Percentiles rank a stretch among this genome's conserved stretches.
Conservation (phyloP, 805 yeast species). For the Ogataea methanolica region DNA sequence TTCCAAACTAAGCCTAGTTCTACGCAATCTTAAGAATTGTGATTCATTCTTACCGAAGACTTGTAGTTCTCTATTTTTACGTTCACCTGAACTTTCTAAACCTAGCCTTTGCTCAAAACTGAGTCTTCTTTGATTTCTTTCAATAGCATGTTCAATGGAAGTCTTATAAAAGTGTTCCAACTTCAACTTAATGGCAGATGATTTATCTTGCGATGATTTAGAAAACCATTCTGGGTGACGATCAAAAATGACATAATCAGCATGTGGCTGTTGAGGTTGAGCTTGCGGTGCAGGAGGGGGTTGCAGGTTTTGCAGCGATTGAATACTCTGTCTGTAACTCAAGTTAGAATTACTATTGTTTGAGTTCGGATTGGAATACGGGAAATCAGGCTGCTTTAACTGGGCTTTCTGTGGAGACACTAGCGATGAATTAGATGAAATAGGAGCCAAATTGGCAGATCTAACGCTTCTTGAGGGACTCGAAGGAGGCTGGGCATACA, state of each 20-base stretch:
- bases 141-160: conserved; percentile 88
- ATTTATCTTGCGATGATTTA: conserved; percentile 73
- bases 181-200: conserved; percentile 76
- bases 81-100: conserved; percentile 76
- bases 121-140: conserved; percentile 87
- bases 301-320: conserved; percentile 11
- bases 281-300: conserved; percentile 12
- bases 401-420: conserved; percentile 23
- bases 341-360: conserved; percentile 28
- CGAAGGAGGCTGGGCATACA: conserved; percentile 28
- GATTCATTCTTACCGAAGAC: conserved; percentile 86
- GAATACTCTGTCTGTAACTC: conserved; percentile 9
- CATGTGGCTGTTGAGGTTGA: conserved; percentile 3
- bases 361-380: conserved; percentile 17
- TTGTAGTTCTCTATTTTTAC: conserved; percentile 75
- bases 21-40: conserved; percentile 74
- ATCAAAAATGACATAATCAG: conserved; percentile 65
- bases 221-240: conserved; percentile 77
- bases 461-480: conserved; percentile 32
- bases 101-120: conserved; percentile 72
- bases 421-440: conserved; percentile 26
- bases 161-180: conserved; percentile 82
- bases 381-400: conserved; percentile 14
- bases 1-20: conserved; percentile 77
- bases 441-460: conserved; percentile 26